Base-by-base conservation (phyloP, 2,329 filamentous ascomycete genomes). In the Nemania sp. region DNA sequence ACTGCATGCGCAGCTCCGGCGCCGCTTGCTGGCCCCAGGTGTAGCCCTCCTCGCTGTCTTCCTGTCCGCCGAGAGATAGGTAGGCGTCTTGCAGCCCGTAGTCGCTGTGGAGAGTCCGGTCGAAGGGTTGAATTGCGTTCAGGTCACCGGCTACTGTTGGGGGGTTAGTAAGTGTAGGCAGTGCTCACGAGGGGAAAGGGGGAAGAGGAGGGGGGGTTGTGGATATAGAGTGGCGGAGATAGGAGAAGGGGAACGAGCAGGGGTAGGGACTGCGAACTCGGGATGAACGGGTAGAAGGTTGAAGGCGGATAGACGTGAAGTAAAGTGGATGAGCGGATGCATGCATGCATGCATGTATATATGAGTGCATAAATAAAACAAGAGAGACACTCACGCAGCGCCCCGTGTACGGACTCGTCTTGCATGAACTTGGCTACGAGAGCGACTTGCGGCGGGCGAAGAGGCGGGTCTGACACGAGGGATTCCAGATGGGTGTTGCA, bases 1-100 rank as follows among this genome's bases (percentile, higher is more conserved):
- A 87, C 54, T 72, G 76, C 35, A 80, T 72, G 53, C 81, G 77
- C 70, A 80, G 70, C 45, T 43, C 73, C 4, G 79, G 79, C 1
- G 80, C 73, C 7, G 80, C 81, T 78, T 88, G 86, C 69, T 86
- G 82, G 0, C 86, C 86, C 86, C 86, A 88, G 0, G 87, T 88
- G 69, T 83, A 85, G 0, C 83, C 85, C 3, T 82, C 79, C 0
- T 83, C 81, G 53, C 77, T 79, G 49, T 83, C 82, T 66, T 87
- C 86, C 2, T 71, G 53, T 0, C 85, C 85, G 1, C 85, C 85
- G 11, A 81, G 77, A 58, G 81, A 80, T 4, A 88, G 79, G 72
- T 84, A 88, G 0, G 83, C 82, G 72, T 88, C 86, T n/a, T 77
- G 76, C 1, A 88, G 81, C 0, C 75, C 75, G 64, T 87, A 84